Conservation (phyloP, 768 basidiomycete genomes). For the Termitomyces sp. region DNA sequence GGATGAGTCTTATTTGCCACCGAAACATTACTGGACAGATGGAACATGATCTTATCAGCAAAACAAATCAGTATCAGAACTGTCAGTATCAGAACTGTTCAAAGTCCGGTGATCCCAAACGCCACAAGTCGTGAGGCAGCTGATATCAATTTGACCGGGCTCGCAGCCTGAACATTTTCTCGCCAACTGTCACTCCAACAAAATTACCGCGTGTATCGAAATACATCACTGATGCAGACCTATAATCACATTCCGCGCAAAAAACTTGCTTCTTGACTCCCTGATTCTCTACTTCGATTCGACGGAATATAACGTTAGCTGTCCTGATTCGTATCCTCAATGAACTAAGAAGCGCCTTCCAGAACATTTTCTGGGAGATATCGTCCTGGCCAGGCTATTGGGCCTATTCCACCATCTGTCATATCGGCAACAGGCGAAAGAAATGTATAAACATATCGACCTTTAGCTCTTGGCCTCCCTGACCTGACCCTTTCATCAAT, state of each 20-base stretch:
- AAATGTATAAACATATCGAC: not conserved
- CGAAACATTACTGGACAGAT: not conserved
- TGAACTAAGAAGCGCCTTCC: not conserved
- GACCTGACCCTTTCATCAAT: not conserved
- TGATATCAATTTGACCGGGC: not conserved
- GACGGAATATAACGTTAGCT: conserved; percentile 1
- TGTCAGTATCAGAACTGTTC: not conserved
- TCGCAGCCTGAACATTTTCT: not conserved
- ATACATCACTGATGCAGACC: not conserved
- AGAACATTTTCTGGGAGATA: not conserved
- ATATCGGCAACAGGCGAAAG: not conserved
- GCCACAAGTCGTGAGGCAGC: not conserved
- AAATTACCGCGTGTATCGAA: not conserved
- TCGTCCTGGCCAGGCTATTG: not conserved
- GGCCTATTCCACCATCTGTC: conserved; percentile 1
- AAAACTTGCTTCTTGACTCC: conserved; percentile 3
- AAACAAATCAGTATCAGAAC: not conserved
- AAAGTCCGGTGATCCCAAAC: not conserved
- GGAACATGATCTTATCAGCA: not conserved
- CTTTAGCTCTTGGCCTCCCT: not conserved
- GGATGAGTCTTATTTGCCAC: not conserved
- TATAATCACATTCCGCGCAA: not conserved
- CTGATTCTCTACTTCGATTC: conserved; percentile 2
- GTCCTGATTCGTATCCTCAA: not conserved
- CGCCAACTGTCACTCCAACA: not conserved